Evolutionary conservation across 1,139 yeast genomes (phyloP), one percentile per base, ranked within the genome.

Genomic region (Sugiyamaella novakii): DNA sequence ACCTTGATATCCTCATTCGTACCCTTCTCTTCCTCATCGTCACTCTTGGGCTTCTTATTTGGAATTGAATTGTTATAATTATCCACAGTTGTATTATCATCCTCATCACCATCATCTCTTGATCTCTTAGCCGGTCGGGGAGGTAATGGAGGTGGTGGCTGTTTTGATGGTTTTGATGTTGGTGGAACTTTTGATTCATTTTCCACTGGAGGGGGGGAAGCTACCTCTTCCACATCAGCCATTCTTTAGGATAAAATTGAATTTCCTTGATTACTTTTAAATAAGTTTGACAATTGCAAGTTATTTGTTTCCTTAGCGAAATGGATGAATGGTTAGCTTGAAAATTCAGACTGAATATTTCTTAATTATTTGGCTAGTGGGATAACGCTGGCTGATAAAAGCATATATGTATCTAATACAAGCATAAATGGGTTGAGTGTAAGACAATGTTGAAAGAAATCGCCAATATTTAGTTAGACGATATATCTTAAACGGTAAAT

Each of bases 61-160:
- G 24, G 41, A 4, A 31, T 15, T 27, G n/a, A n/a, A 37, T 38
- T 27, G 41, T 24, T 5, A 45, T 8, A 27, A 5, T 28, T 28
- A 24, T 27, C 37, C 8, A 12, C 46, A n/a, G 12, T n/a, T 3
- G 22, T 43, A n/a, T 10, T 33, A 5, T 3, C 43, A 14, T 27
- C 42, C 8, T 24, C 46, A 7, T 30, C 47, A 5, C 18, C 24
- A 3, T 33, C 49, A 34, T 34, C 35, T 17, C 41, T 27, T 12
- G 44, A 40, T 19, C 49, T 31, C 36, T 46, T 46, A 25, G 38
- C 36, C n/a, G 43, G 43, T 29, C 35, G 35, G 3, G 43, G 43
- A 5, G 35, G 43, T 19, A 30, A 14, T 39, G 43, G 43, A 19
- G 43, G 43, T 12, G 34, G 43, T n/a, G 25, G 5, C 14, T 21